phyloP scores from a whole-genome alignment of 495 filamentous ascomycete genomes.

The Aspergillus avenaceus region DNA sequence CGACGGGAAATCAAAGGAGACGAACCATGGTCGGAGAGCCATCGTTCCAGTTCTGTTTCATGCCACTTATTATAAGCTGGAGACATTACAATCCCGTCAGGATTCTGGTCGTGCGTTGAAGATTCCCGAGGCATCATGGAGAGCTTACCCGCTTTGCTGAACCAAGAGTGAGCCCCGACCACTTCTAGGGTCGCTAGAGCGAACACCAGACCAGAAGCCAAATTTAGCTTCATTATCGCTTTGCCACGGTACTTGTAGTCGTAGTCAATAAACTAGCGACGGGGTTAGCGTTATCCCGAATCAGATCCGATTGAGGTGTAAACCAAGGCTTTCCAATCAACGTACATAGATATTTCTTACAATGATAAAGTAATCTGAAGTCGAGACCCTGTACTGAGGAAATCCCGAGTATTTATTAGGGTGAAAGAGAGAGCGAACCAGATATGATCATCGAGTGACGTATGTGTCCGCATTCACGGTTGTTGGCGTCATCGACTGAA shows the following conservation, averaged over 20 bases:
- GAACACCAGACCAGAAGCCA: slow-evolving; percentile 63
- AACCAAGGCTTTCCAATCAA: not conserved
- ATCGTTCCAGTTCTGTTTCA: slow-evolving; percentile 93
- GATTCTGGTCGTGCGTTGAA: not conserved
- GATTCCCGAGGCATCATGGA: not conserved
- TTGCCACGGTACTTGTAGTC: too few species aligned
- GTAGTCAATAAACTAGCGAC: too few species aligned
- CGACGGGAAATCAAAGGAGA: not conserved
- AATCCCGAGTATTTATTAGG: not conserved
- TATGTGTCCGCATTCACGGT: slow-evolving; percentile 24
- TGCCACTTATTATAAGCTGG: slow-evolving; percentile 99
- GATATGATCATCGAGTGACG: slow-evolving; percentile 42
- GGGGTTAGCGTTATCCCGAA: too few species aligned
- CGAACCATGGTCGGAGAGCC: slow-evolving; percentile 80
- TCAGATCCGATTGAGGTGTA: too few species aligned
- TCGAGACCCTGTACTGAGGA: too few species aligned
- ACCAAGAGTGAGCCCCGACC: slow-evolving; percentile 71
- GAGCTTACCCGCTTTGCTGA: slow-evolving; percentile 70
- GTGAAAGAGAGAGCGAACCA: slow-evolving; percentile 8
- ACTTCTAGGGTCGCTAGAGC: slow-evolving; percentile 63
- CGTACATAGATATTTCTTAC: not conserved
- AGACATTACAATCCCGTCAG: not conserved
- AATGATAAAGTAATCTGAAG: not conserved
- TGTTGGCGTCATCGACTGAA: slow-evolving; percentile 21
- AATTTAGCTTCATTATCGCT: slow-evolving; percentile 66